These are phyloP conservation scores for Eucalyptus dawsonii DNA, from an alignment of 345 rosid genomes.

Conservation along the genomic window DNA sequence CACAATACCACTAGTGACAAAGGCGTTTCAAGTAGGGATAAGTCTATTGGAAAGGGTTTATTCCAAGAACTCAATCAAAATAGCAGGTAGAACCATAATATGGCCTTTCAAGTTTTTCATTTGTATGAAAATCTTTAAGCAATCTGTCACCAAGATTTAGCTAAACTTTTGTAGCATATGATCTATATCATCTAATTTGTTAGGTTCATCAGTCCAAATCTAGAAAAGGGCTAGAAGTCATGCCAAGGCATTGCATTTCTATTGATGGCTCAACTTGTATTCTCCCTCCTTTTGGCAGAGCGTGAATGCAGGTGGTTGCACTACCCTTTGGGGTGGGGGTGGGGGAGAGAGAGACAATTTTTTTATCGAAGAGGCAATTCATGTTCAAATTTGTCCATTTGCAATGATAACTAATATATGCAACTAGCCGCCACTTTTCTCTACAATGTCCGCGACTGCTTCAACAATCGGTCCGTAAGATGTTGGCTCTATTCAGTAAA, in stretches of 20 bases:
- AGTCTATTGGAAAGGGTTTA: too few species aligned
- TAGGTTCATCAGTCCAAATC: not conserved
- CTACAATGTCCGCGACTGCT: conserved; percentile 80
- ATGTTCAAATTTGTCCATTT: conserved; percentile 63
- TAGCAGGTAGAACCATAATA: too few species aligned
- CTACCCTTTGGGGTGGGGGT: not conserved
- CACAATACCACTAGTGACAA: too few species aligned
- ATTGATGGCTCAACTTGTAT: not conserved
- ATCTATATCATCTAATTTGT: not conserved
- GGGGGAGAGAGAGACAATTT: not conserved
- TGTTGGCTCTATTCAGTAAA: conserved; percentile 54
- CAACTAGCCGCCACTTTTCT: conserved; percentile 84
- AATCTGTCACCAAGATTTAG: not conserved
- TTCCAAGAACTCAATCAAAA: too few species aligned
- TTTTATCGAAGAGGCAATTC: not conserved
- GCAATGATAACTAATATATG: conserved; percentile 88
- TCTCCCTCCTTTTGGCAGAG: not conserved
- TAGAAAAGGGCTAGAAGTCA: not conserved
- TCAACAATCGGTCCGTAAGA: conserved; percentile 86
- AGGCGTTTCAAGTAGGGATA: too few species aligned
- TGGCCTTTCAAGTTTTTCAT: not conserved
- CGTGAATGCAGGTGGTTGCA: not conserved
- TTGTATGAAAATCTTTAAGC: not conserved
- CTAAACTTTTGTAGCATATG: not conserved
- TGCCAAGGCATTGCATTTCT: not conserved